Conservation (phyloP, 768 basidiomycete genomes). For the Mycena vitilis region DNA sequence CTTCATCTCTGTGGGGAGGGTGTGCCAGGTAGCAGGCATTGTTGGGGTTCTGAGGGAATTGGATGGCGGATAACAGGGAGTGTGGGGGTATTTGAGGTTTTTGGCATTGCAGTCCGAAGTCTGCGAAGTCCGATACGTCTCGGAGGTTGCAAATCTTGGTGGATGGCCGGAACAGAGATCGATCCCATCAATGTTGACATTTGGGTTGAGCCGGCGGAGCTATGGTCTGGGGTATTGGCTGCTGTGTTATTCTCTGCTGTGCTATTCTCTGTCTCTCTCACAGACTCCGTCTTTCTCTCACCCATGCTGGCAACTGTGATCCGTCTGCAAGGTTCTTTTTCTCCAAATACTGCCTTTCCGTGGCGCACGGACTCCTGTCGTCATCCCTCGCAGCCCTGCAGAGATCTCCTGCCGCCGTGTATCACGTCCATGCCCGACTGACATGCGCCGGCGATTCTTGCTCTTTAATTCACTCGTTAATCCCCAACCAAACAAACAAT, state of each 20-base stretch:
- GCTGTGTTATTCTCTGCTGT: not conserved
- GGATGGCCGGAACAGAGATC: conserved; percentile 20
- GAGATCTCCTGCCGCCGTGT: conserved; percentile 6
- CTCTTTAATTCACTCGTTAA: not conserved
- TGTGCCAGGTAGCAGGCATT: conserved; percentile 54
- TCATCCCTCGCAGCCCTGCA: conserved; percentile 13
- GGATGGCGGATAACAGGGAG: conserved; percentile 13
- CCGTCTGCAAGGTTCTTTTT: not conserved
- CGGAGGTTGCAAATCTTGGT: conserved; percentile 33
- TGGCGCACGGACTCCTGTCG: conserved; percentile 27
- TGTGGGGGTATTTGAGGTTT: conserved; percentile 28
- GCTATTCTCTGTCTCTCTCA: not conserved
- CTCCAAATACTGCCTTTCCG: conserved; percentile 18
- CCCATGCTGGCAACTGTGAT: not conserved
- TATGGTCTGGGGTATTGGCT: not conserved
- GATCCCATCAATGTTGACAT: conserved; percentile 11
- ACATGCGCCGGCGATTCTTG: conserved; percentile 1
- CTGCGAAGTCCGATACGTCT: conserved; percentile 25
- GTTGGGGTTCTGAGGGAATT: conserved; percentile 25
- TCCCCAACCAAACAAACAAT: not conserved
- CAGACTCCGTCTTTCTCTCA: not conserved
- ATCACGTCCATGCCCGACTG: conserved; percentile 15
- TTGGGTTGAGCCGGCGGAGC: not conserved
- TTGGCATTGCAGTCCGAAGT: conserved; percentile 30
- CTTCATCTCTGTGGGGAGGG: conserved; percentile 76